Evolutionary conservation across 2,329 filamentous ascomycete genomes (phyloP).

Genomic region (Trichoderma gracile): DNA sequence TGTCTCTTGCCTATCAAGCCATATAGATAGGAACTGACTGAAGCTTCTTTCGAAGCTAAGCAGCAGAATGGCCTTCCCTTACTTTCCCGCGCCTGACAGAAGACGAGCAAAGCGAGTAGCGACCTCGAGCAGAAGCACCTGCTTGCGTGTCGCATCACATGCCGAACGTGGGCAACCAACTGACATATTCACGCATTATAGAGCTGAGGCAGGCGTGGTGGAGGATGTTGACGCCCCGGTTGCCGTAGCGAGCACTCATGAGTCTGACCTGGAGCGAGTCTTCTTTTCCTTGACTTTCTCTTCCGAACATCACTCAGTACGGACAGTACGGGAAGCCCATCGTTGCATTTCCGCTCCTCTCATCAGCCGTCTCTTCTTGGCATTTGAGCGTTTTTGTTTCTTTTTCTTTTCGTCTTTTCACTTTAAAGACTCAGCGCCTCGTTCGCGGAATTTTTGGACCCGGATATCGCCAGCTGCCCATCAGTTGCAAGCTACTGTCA

Average conservation of each 20-base stretch:
- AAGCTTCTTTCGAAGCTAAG: too few species aligned
- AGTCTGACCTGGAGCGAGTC: neutral
- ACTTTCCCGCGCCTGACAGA: too few species aligned
- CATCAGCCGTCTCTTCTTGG: conserved; percentile 26
- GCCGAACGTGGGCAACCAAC: neutral
- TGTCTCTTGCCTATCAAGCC: neutral
- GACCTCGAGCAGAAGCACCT: conserved; percentile 2
- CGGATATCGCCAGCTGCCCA: neutral
- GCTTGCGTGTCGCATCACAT: neutral
- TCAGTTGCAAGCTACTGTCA: neutral
- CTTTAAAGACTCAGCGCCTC: conserved; percentile 2
- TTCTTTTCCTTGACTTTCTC: neutral
- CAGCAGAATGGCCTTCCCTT: too few species aligned
- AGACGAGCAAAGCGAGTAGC: neutral
- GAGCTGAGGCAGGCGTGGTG: neutral
- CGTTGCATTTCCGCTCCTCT: conserved; percentile 1
- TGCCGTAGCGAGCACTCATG: neutral
- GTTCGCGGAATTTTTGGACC: conserved; percentile 5
- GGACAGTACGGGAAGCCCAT: neutral
- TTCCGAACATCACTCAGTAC: neutral
- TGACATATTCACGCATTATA: neutral
- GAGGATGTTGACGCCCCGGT: neutral
- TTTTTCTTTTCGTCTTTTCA: conserved; percentile 6
- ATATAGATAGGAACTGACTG: rapidly evolving
- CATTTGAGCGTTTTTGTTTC: conserved; percentile 14